A percentile compares a stretch with the other conserved stretches of the same genome.
Conservation (phyloP, 345 rosid species). For the Rhodamnia rubescens region DNA sequence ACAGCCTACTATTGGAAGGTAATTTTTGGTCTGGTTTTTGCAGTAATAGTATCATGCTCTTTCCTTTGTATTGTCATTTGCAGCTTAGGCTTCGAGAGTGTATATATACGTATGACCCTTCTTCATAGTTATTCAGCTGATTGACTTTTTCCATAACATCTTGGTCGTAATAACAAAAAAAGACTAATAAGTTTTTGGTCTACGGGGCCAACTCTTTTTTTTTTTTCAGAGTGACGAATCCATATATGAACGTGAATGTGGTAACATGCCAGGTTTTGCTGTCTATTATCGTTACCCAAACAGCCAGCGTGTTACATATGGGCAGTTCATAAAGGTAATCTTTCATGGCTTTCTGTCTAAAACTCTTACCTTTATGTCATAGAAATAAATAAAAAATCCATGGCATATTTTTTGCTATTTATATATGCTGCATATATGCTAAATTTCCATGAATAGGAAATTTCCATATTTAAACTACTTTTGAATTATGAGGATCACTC, state of each 20-base stretch:
- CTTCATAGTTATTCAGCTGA: background rate
- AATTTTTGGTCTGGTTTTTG: background rate
- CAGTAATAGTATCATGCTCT: background rate
- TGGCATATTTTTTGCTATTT: background rate
- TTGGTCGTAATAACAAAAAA: background rate
- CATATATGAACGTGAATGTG: constrained; percentile 88
- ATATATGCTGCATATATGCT: background rate
- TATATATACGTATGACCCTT: background rate
- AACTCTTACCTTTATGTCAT: background rate
- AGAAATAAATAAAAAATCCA: background rate
- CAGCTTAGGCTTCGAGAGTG: background rate
- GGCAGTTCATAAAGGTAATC: constrained; percentile 94
- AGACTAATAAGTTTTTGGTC: background rate
- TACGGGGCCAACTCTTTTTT: background rate
- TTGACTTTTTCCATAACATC: background rate
- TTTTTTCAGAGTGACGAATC: constrained; percentile 84
- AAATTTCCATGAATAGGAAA: background rate
- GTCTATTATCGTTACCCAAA: constrained; percentile 93
- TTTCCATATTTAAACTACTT: background rate
- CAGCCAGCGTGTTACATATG: constrained; percentile 96
- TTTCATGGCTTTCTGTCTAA: background rate
- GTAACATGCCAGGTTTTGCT: constrained; percentile 99
- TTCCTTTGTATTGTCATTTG: background rate
- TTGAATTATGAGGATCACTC: background rate
- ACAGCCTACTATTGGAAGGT: constrained; percentile 99